These are phyloP conservation scores for Vinca minor DNA, from an alignment of 257 asterid species.

Conservation along the genomic window DNA sequence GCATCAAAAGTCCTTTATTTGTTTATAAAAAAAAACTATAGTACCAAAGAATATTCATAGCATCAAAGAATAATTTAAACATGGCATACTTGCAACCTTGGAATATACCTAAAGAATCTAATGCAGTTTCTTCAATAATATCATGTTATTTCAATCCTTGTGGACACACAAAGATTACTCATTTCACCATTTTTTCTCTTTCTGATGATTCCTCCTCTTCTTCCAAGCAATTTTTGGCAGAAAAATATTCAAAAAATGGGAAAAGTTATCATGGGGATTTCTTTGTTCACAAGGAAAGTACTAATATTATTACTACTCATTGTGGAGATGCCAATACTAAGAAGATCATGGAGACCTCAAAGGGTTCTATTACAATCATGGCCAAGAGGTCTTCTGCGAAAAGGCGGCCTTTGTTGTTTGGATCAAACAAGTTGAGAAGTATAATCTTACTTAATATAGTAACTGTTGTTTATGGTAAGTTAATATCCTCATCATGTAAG, in stretches of 20 bases:
- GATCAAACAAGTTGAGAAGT: slow-evolving; percentile 44
- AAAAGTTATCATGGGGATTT: slow-evolving; percentile 4
- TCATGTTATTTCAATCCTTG: slow-evolving; percentile 26
- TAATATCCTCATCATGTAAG: not conserved
- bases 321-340: slow-evolving; percentile 1
- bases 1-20: not conserved
- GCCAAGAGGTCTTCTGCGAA: slow-evolving; percentile 16
- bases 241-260: slow-evolving; percentile 17
- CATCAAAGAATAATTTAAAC: not conserved
- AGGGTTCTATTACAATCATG: slow-evolving; percentile 10
- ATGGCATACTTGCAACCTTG: slow-evolving; percentile 28
- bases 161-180: slow-evolving; percentile 23
- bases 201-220: slow-evolving; percentile 14
- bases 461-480: slow-evolving; percentile 36
- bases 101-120: slow-evolving; percentile 25
- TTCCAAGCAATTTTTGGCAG: slow-evolving; percentile 10
- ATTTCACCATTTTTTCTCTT: slow-evolving; percentile 26
- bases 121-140: slow-evolving; percentile 18
- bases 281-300: slow-evolving; percentile 12
- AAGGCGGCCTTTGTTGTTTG: slow-evolving; percentile 25
- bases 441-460: slow-evolving; percentile 49
- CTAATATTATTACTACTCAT: not conserved
- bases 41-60: slow-evolving; percentile 1
- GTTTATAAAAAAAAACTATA: slow-evolving; percentile 6
- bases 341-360: slow-evolving; percentile 3